These are phyloP conservation scores for Arthrobotrys entomopaga DNA, from an alignment of 2,329 filamentous ascomycete genomes.

Conservation along the genomic window DNA sequence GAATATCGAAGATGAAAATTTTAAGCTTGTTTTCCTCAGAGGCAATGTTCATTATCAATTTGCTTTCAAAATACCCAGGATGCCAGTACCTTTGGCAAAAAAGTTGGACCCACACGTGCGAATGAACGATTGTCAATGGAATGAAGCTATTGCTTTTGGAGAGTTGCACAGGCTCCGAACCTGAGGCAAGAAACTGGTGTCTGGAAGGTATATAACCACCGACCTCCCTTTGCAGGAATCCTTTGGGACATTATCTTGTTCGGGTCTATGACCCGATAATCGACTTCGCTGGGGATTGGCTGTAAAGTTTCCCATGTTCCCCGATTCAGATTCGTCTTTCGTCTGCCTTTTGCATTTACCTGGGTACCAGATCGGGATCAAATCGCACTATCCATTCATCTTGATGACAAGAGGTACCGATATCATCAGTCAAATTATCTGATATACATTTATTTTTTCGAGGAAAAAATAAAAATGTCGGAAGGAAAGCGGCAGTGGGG, in stretches of 20 bases:
- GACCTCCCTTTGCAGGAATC: conserved; percentile 7
- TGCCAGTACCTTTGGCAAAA: conserved; percentile 14
- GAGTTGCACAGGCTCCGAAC: conserved; percentile 16
- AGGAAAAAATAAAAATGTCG: conserved; percentile 31
- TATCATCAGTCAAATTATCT: too few species aligned
- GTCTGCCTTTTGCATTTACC: conserved; percentile 1
- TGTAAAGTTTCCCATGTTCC: conserved; percentile 20
- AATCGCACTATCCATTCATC: background rate
- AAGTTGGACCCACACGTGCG: conserved; percentile 31
- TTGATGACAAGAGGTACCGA: background rate
- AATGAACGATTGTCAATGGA: conserved; percentile 44
- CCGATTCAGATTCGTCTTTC: conserved; percentile 23
- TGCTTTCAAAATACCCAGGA: conserved; percentile 30
- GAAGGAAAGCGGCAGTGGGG: conserved; percentile 37
- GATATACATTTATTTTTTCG: too few species aligned
- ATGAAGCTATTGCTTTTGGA: conserved; percentile 16
- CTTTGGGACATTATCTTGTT: conserved; percentile 14
- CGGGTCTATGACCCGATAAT: conserved; percentile 1
- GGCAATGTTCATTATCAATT: conserved; percentile 11
- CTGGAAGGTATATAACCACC: conserved; percentile 46
- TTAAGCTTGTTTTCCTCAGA: conserved; percentile 1
- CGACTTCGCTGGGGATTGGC: conserved; percentile 1
- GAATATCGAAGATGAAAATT: background rate
- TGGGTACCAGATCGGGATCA: background rate
- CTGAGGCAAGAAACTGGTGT: conserved; percentile 44